phyloP scores from a whole-genome alignment of 1,139 yeast species.

The Pneumocystis murina region DNA sequence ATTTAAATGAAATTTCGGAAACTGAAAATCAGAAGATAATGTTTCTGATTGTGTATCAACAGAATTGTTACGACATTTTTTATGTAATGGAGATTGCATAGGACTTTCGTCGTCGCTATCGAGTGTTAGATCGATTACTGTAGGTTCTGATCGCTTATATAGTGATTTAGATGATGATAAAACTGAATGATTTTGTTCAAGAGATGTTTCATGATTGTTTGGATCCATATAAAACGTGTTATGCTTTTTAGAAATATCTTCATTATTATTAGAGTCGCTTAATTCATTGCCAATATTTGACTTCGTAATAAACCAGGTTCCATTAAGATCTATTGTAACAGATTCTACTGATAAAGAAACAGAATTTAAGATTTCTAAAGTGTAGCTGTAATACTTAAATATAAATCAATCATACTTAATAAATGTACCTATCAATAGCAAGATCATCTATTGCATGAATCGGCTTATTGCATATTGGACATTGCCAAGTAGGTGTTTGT shows the following conservation, averaged over 20 bases:
- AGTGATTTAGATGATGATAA: slow-evolving; percentile 1
- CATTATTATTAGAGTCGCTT: slow-evolving; percentile 11
- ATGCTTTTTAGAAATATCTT: neutral
- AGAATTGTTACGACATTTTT: neutral
- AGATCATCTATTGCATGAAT: slow-evolving; percentile 21
- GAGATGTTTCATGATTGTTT: neutral
- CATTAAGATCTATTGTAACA: slow-evolving; percentile 26
- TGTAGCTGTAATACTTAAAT: slow-evolving; percentile 13
- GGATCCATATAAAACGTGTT: neutral
- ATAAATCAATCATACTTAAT: neutral
- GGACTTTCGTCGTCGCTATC: slow-evolving; percentile 17
- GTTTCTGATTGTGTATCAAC: neutral
- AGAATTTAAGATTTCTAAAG: slow-evolving; percentile 22
- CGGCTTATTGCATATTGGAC: slow-evolving; percentile 28
- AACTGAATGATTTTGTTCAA: slow-evolving; percentile 1
- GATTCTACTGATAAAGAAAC: slow-evolving; percentile 21
- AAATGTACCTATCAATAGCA: slow-evolving; percentile 25
- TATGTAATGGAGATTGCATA: neutral
- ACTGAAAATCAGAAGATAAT: neutral
- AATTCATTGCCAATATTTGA: slow-evolving; percentile 13
- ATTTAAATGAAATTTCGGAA: neutral
- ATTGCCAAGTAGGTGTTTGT: slow-evolving; percentile 32
- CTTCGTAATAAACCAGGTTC: slow-evolving; percentile 22
- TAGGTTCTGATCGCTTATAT: slow-evolving; percentile 8
- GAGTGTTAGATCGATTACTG: slow-evolving; percentile 17